Percentiles rank a stretch among this genome's conserved stretches.
Evolutionary conservation across 1,139 yeast genomes (phyloP).

Genomic region (Kazachstania sp.): DNA sequence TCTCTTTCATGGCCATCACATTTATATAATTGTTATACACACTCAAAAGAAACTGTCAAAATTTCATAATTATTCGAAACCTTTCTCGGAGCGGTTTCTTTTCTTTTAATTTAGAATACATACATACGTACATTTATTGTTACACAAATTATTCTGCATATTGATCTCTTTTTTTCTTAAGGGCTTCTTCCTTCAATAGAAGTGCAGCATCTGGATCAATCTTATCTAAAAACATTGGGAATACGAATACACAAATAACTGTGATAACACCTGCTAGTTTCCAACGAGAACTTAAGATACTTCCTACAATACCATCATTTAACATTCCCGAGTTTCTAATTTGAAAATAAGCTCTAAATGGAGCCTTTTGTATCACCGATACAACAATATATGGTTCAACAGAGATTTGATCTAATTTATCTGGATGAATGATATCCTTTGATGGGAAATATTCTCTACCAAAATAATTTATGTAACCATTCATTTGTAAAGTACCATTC

Average conservation of each 20-base stretch:
- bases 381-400: constrained; percentile 21
- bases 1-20: not conserved
- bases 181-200: constrained; percentile 29
- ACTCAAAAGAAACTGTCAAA: too few relatives aligned
- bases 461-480: constrained; percentile 26
- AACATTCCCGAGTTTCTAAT: constrained; percentile 29
- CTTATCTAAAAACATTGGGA: constrained; percentile 33
- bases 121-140: not conserved
- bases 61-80: too few relatives aligned
- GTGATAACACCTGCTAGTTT: constrained; percentile 30
- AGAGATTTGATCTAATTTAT: constrained; percentile 18
- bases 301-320: constrained; percentile 32
- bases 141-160: constrained; percentile 11
- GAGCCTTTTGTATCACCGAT: constrained; percentile 21
- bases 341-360: constrained; percentile 30
- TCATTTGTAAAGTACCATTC: constrained; percentile 13
- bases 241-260: constrained; percentile 19
- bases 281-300: constrained; percentile 32
- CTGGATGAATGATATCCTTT: constrained; percentile 27
- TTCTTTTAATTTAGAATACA: too few relatives aligned
- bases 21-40: too few relatives aligned
- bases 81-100: too few relatives aligned
- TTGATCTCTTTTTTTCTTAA: constrained; percentile 22
- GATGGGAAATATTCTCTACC: constrained; percentile 32
- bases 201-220: constrained; percentile 35